Evolutionary conservation across 352 stramenopile species (phyloP).

Genomic region (Phytophthora sp.): DNA sequence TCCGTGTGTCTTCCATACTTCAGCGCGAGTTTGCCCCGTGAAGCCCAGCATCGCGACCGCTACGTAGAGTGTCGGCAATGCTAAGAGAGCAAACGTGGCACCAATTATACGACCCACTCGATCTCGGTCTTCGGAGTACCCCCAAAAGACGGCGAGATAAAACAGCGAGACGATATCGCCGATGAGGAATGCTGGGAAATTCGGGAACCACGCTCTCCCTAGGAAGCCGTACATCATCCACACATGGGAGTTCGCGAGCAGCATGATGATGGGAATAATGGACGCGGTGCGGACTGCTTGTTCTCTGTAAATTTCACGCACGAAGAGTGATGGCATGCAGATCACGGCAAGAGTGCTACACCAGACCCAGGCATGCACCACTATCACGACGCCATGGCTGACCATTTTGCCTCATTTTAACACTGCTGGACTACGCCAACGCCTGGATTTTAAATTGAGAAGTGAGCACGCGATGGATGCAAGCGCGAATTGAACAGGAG

Average conservation of each 20-base stretch:
- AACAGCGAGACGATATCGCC: not conserved
- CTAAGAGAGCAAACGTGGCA: not conserved
- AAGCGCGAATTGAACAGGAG: too few species aligned
- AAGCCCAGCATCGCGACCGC: not conserved
- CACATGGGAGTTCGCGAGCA: not conserved
- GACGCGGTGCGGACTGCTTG: not conserved
- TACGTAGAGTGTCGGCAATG: not conserved
- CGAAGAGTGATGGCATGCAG: not conserved
- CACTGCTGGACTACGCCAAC: too few species aligned
- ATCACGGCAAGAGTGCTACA: not conserved
- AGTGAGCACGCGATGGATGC: too few species aligned
- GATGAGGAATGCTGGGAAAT: not conserved
- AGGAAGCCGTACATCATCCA: not conserved
- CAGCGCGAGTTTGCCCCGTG: not conserved
- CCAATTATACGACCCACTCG: not conserved
- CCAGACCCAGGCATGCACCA: not conserved
- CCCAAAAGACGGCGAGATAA: not conserved
- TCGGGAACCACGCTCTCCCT: not conserved
- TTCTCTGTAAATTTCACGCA: not conserved
- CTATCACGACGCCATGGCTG: not conserved
- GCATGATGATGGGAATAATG: not conserved
- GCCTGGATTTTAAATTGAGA: not conserved
- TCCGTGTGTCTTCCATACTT: not conserved
- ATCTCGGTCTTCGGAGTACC: not conserved
- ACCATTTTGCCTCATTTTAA: too few species aligned